These are phyloP conservation scores for Cicer bijugum DNA, from an alignment of 306 rosid genomes.

Conservation along the genomic window DNA sequence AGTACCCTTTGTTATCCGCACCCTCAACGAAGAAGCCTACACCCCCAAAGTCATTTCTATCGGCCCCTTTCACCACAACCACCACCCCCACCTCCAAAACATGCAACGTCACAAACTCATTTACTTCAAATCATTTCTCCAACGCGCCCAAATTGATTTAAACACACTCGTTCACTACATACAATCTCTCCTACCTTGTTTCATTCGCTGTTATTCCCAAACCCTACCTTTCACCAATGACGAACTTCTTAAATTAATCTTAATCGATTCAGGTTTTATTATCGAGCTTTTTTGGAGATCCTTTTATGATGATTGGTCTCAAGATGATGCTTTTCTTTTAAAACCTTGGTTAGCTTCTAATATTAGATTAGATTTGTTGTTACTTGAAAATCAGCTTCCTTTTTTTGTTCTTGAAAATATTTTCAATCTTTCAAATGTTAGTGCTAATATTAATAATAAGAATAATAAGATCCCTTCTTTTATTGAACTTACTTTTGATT, in stretches of 20 bases:
- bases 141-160: not conserved
- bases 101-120: constrained; percentile 37
- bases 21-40: constrained; percentile 38
- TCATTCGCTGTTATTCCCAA: constrained; percentile 39
- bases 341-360: constrained; percentile 32
- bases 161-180: not conserved
- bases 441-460: not conserved
- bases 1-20: constrained; percentile 44
- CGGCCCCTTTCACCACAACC: constrained; percentile 45
- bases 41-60: constrained; percentile 51
- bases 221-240: not conserved
- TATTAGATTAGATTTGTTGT: constrained; percentile 32
- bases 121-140: constrained; percentile 28
- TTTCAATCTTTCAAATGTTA: not conserved
- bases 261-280: constrained; percentile 42
- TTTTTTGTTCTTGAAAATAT: constrained; percentile 20
- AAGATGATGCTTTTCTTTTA: not conserved
- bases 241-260: constrained; percentile 40
- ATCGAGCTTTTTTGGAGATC: constrained; percentile 27
- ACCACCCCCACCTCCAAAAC: constrained; percentile 22
- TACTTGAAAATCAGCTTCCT: constrained; percentile 49
- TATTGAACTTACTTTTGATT: constrained; percentile 23
- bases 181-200: not conserved
- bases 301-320: not conserved
- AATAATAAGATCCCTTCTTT: constrained; percentile 14